Base-by-base conservation (phyloP, 768 basidiomycete species). In the Naganishia kalamii region DNA sequence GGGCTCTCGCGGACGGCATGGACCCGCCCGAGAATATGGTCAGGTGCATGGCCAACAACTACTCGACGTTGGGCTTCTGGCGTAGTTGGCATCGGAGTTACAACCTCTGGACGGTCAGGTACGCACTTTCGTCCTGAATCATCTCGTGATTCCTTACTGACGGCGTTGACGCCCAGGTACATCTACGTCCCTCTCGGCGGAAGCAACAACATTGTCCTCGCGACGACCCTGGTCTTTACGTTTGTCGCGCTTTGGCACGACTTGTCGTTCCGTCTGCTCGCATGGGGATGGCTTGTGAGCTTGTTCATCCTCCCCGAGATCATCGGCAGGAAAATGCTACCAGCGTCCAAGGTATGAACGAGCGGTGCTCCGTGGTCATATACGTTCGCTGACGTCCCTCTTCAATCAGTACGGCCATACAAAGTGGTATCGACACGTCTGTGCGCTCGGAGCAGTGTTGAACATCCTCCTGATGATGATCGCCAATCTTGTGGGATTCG, bases 241-340 rank as follows among this genome's bases (percentile, higher is more conserved):
- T 98, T 99, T 72, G 93, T 97, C 25, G 94, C 96, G 0, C 80
- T 99, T 21, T 99, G 94, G 94, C 96, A 99, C 70, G 96, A 97
- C 74, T 82, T 97, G 1, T 88, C 89, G 0, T 87, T 94, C 76
- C 82, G 83, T 27, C 83, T 98, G 4, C 82, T 99, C 1, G 86
- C 90, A 1, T 99, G 93, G 93, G 94, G 96, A 1, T 98, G 96
- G 96, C 86, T 96, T 11, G 83, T 94, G 65, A 89, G 86, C 72
- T 67, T 94, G 50, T 96, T 99, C 77, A 86, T 99, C 67, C 66
- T 92, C 6, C 94, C 93, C 0, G 94, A 98, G 78, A 71, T 96
- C 11, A 64, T 83, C 0, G 89, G 86, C 0, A 78, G 81, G 11
- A 83, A 79, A 68, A 21, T 88, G 1, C 73, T 97, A 2, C 86